A percentile compares a stretch with the other conserved stretches of the same genome.
phyloP scores from a whole-genome alignment of 148 eudicot genomes.

The Dianthus caryophyllus region DNA sequence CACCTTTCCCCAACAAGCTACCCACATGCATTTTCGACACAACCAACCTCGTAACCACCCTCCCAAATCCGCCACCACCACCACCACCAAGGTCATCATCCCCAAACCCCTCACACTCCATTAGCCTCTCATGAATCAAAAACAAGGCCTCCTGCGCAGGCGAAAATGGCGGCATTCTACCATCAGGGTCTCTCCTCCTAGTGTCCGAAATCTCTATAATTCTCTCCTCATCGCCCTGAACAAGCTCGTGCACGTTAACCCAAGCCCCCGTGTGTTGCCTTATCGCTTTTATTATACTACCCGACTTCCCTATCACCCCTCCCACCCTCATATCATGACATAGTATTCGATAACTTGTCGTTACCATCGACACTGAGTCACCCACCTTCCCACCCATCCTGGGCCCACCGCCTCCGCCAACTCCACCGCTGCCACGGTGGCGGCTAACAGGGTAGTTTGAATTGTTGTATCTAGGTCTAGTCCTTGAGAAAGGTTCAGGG shows the following conservation, averaged over 20 bases:
- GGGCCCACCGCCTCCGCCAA: constrained; percentile 22
- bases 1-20: constrained; percentile 90
- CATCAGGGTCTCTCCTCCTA: constrained; percentile 85
- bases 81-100: constrained; percentile 38
- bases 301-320: constrained; percentile 86
- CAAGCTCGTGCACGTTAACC: constrained; percentile 81
- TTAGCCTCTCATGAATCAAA: constrained; percentile 81
- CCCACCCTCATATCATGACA: constrained; percentile 84
- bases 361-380: constrained; percentile 57
- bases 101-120: constrained; percentile 64
- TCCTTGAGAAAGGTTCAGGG: constrained; percentile 53
- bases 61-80: constrained; percentile 28
- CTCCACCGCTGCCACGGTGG: constrained; percentile 41
- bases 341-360: constrained; percentile 73
- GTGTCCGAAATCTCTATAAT: constrained; percentile 91
- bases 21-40: constrained; percentile 96
- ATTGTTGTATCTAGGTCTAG: constrained; percentile 52
- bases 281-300: constrained; percentile 79
- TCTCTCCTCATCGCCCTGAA: constrained; percentile 87
- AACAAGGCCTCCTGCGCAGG: constrained; percentile 95
- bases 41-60: constrained; percentile 89
- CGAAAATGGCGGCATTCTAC: constrained; percentile 76
- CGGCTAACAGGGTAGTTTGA: constrained; percentile 33
- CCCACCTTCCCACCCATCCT: constrained; percentile 36
- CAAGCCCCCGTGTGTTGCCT: constrained; percentile 96